Percentiles rank a stretch among this genome's conserved stretches.
Evolutionary conservation across 1,139 yeast species (phyloP).

Genomic region (Candida sp.): DNA sequence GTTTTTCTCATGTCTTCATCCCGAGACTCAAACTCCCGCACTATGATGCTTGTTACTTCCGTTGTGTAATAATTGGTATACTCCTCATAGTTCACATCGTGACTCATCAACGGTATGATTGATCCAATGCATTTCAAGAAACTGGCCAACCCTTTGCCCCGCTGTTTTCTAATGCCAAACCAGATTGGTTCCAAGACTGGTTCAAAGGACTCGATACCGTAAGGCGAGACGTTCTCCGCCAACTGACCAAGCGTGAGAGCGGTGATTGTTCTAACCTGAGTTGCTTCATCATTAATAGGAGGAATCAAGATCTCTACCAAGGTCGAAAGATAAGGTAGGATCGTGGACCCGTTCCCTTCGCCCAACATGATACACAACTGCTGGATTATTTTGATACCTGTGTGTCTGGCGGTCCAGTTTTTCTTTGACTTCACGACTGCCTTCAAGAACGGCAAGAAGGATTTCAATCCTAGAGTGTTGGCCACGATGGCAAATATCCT

Average conservation of each 20-base stretch:
- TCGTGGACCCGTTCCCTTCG: conserved; percentile 55
- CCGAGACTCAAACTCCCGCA: conserved; percentile 79
- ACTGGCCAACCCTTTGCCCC: conserved; percentile 81
- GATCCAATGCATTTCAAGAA: conserved; percentile 82
- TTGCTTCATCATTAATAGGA: conserved; percentile 72
- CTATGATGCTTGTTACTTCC: conserved; percentile 68
- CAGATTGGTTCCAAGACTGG: conserved; percentile 72
- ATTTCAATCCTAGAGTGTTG: conserved; percentile 73
- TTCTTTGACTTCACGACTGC: conserved; percentile 85
- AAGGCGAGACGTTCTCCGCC: conserved; percentile 89
- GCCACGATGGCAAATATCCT: conserved; percentile 88
- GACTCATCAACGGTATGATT: conserved; percentile 83
- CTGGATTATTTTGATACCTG: conserved; percentile 81
- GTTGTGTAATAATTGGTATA: conserved; percentile 79
- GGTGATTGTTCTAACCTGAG: conserved; percentile 68
- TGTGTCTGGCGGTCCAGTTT: conserved; percentile 86
- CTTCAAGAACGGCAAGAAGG: conserved; percentile 75
- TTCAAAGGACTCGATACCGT: conserved; percentile 91
- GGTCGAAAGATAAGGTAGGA: conserved; percentile 74
- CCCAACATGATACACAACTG: conserved; percentile 77
- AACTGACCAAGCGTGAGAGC: conserved; percentile 75
- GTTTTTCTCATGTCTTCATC: conserved; percentile 91
- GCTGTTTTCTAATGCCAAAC: conserved; percentile 75
- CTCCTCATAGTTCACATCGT: conserved; percentile 56
- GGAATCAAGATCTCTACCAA: conserved; percentile 65